These are phyloP conservation scores for Pseudopithomyces chartarum DNA, from an alignment of 2,329 filamentous ascomycete species.

Conservation along the genomic window DNA sequence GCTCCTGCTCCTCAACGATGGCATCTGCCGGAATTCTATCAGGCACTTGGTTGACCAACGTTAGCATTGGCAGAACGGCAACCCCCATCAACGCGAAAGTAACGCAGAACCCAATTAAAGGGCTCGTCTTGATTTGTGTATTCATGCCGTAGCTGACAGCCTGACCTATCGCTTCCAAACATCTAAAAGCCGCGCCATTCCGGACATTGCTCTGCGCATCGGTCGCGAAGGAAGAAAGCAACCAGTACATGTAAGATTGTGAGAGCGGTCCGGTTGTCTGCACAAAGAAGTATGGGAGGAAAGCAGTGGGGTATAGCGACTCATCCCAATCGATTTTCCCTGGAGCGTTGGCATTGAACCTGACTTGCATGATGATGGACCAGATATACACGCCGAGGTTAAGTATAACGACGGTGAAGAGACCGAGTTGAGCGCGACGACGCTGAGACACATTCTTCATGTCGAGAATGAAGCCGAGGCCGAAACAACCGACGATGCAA, in stretches of 20 bases:
- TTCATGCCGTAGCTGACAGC: constrained; percentile 38
- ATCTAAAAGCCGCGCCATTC: constrained; percentile 33
- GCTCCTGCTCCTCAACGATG: constrained; percentile 29
- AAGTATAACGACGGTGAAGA: constrained; percentile 52
- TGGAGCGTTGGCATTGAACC: constrained; percentile 47
- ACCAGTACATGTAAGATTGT: constrained; percentile 40
- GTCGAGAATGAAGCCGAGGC: constrained; percentile 63
- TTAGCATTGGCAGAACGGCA: constrained; percentile 37
- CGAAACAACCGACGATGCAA: constrained; percentile 57
- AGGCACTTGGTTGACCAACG: constrained; percentile 37
- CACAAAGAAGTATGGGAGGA: constrained; percentile 57
- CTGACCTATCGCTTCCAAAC: constrained; percentile 33
- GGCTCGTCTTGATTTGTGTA: constrained; percentile 33
- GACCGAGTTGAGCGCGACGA: constrained; percentile 53
- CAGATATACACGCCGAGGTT: constrained; percentile 57
- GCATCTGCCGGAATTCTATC: constrained; percentile 40
- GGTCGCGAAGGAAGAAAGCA: constrained; percentile 35
- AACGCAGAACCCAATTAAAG: constrained; percentile 36
- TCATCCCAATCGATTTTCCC: constrained; percentile 56
- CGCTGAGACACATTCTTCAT: constrained; percentile 67
- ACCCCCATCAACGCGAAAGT: constrained; percentile 39
- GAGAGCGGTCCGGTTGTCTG: constrained; percentile 47
- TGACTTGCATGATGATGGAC: constrained; percentile 55
- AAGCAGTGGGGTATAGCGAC: constrained; percentile 47
- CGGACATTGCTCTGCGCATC: constrained; percentile 32